Conservation (phyloP, 768 basidiomycete genomes). For the Hemileccinum impolitum region DNA sequence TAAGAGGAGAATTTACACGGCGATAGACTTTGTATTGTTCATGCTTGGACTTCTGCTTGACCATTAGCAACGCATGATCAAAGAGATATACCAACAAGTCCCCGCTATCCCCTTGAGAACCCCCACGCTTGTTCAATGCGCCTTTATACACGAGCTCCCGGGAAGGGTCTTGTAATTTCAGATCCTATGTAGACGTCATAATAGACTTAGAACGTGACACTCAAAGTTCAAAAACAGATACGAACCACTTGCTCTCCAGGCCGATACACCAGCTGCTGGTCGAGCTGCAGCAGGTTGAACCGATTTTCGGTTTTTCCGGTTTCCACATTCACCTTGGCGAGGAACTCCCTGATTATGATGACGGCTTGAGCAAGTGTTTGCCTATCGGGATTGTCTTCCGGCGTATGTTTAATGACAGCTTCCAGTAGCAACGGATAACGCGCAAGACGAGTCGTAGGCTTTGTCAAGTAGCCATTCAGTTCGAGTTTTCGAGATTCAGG, state of each 20-base stretch:
- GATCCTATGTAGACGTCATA: conserved; percentile 49
- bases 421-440: conserved; percentile 92
- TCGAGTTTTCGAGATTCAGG: conserved; percentile 97
- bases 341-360: conserved; percentile 72
- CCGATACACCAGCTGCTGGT: conserved; percentile 86
- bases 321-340: conserved; percentile 86
- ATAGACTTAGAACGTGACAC: not conserved
- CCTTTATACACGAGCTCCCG: conserved; percentile 93
- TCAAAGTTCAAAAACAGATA: conserved; percentile 10
- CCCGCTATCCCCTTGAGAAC: conserved; percentile 69
- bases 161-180: conserved; percentile 81
- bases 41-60: conserved; percentile 89
- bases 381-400: conserved; percentile 88
- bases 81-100: conserved; percentile 94
- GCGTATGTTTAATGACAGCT: conserved; percentile 88
- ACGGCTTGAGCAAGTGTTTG: conserved; percentile 72
- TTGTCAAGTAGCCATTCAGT: conserved; percentile 95
- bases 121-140: conserved; percentile 78
- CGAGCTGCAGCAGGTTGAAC: conserved; percentile 92
- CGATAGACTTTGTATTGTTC: conserved; percentile 94
- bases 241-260: conserved; percentile 88
- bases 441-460: conserved; percentile 96
- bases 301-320: conserved; percentile 95
- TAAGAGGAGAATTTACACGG: conserved; percentile 53
- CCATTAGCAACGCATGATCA: conserved; percentile 94